Percentiles rank a stretch among this genome's conserved stretches.
phyloP scores from a whole-genome alignment of 495 filamentous ascomycete genomes.

The Annulohypoxylon moriforme region DNA sequence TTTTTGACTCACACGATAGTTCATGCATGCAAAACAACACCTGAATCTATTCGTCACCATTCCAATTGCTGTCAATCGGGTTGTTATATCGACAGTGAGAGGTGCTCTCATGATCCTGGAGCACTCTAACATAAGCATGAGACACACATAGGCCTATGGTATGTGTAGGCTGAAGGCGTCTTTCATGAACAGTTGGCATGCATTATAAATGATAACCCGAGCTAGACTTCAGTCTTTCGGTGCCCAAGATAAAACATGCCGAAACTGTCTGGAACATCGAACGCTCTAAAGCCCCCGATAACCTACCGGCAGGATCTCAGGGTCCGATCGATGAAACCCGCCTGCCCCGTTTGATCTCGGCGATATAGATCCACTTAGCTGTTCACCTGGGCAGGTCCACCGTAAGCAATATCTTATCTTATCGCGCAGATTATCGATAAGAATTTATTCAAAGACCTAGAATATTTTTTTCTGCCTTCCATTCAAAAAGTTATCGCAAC shows the following conservation, averaged over 20 bases:
- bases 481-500: neutral
- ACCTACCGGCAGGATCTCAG: conserved; percentile 28
- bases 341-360: conserved; percentile 2
- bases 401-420: conserved; percentile 1
- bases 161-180: neutral
- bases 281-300: conserved; percentile 33
- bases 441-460: conserved; percentile 1
- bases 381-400: neutral
- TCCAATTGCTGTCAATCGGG: neutral
- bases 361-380: neutral
- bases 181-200: neutral
- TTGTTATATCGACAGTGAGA: neutral
- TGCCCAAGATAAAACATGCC: neutral
- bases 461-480: conserved; percentile 25
- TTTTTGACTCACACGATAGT: conserved; percentile 21
- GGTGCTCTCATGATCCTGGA: neutral
- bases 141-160: neutral
- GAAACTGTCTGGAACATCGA: neutral
- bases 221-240: neutral
- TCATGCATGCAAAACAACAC: conserved; percentile 7
- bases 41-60: neutral
- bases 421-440: conserved; percentile 41
- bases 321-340: conserved; percentile 3
- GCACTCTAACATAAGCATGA: neutral
- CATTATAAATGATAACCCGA: neutral